phyloP scores from a whole-genome alignment of 2,329 filamentous ascomycete genomes.

The Lasiodiplodia sp. region DNA sequence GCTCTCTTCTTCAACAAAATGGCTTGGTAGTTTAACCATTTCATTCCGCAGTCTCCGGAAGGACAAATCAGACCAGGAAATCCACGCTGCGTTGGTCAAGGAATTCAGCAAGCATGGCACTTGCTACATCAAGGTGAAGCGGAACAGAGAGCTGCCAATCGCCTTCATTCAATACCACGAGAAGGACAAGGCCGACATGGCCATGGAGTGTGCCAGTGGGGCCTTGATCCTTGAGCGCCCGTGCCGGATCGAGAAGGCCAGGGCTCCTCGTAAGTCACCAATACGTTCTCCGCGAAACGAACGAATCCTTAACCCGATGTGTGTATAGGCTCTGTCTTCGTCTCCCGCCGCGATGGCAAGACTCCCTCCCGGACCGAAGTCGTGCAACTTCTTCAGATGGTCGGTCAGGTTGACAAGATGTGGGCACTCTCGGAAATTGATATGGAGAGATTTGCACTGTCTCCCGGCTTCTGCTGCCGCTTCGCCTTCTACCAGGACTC shows the following conservation, averaged over 20 bases:
- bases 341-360: constrained; percentile 24
- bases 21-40: background rate
- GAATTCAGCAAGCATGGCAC: constrained; percentile 3
- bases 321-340: constrained; percentile 17
- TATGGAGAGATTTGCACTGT: constrained; percentile 1
- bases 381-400: background rate
- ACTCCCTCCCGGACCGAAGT: constrained; percentile 9
- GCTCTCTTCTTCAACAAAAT: background rate
- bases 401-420: constrained; percentile 25
- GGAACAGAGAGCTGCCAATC: constrained; percentile 16
- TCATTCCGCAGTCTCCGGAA: constrained; percentile 9
- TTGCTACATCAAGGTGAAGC: constrained; percentile 28
- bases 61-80: background rate
- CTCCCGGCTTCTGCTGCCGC: constrained; percentile 7
- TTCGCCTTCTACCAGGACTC: constrained; percentile 27
- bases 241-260: constrained; percentile 22
- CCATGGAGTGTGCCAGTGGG: constrained; percentile 6
- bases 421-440: constrained; percentile 19
- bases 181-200: background rate
- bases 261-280: constrained; percentile 25
- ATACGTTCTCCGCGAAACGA: background rate
- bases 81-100: background rate
- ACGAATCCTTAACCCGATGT: background rate
- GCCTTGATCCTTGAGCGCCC: background rate
- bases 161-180: constrained; percentile 25